Evolutionary conservation across 805 yeast genomes (phyloP), one percentile per base, ranked within the genome.

Genomic region (Metschnikowia drakensbergensis): DNA sequence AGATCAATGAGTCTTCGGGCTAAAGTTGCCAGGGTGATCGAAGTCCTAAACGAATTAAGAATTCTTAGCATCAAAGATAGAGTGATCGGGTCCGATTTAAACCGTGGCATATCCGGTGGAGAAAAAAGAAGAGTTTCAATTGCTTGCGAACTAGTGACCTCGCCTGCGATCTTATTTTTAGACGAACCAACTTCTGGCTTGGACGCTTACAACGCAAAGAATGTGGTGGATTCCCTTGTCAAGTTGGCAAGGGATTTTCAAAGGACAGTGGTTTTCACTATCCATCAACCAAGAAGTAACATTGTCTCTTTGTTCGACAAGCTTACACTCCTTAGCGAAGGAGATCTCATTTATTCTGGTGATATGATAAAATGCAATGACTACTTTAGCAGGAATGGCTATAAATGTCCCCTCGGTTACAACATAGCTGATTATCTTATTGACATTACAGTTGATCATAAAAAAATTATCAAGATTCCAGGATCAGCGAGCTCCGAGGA

Each of bases 101-200:
- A 85, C 57, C 78, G 97, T 57, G 99, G 99, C 0, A 88, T 92
- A 10, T 86, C 94, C 13, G 96, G 96, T 13, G 96, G 96, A 54
- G 97, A 90, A 59, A 88, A 89, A 64, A 74, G 96, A 58, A 77
- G 97, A 58, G 96, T 90, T 5, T 90, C 96, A 0, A 90, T 90
- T 64, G 97, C 96, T 0, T 89, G 96, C 65, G 97, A 90, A 62
- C 71, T 90, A 37, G 96, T 90, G 1, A 90, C 97, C 0, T 83
- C 90, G 1, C 97, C 97, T 0, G 79, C 90, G 0, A 81, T 90
- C 37, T 66, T 90, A 46, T 86, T 90, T 58, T 68, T 90, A 46
- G 97, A 90, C 67, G 97, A 90, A 63, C 97, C 97, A 26, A 90
- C 99, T 0, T 88, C 97, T 0, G 99, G 99, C 0, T 74, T 94